Conservation (phyloP, 257 asterid genomes). For the Ligustrum vulgare region DNA sequence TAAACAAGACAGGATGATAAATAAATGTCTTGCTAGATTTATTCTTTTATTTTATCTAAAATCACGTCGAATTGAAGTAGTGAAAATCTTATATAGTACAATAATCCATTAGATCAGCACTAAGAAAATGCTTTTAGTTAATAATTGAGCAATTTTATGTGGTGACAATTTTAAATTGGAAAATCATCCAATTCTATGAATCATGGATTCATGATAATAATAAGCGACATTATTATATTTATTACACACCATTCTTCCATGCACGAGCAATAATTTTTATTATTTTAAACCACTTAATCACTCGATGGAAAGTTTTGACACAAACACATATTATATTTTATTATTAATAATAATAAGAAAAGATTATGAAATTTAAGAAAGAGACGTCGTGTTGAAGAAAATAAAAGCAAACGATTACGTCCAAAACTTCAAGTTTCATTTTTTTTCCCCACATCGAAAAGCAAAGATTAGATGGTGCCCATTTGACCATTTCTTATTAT, state of each 20-base stretch:
- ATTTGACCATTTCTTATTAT: neutral
- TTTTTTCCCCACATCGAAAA: neutral
- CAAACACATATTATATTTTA: neutral
- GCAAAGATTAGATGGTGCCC: neutral
- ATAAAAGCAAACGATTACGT: too few species aligned
- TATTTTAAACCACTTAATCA: neutral
- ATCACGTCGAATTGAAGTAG: neutral
- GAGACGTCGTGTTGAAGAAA: neutral
- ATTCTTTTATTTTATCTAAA: neutral
- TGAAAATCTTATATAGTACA: too few species aligned
- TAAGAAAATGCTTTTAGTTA: neutral
- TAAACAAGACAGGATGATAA: too few species aligned
- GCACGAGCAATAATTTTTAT: neutral
- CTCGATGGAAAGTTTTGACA: neutral
- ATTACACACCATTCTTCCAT: neutral
- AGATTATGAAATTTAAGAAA: neutral
- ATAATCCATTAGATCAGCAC: neutral
- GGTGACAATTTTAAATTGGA: constrained; percentile 1
- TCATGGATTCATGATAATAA: neutral
- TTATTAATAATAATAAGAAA: neutral
- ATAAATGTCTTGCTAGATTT: neutral
- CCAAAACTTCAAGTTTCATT: neutral
- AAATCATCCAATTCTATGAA: too few species aligned
- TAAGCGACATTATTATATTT: neutral
- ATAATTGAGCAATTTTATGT: neutral